Evolutionary conservation across 2,329 filamentous ascomycete genomes (phyloP).

Genomic region (Ceratocystis alfenasii): DNA sequence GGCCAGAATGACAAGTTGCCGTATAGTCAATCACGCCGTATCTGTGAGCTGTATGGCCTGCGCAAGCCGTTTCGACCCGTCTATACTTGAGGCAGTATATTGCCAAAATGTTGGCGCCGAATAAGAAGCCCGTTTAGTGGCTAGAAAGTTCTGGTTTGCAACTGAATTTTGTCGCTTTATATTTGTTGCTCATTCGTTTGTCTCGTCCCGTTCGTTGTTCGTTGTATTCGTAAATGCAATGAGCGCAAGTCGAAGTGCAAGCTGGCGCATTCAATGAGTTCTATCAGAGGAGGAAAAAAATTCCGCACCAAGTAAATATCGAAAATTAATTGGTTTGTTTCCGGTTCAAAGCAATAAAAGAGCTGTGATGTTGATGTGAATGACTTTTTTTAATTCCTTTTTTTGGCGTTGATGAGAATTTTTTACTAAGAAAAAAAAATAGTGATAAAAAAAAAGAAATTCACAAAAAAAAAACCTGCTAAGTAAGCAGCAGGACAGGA

Average conservation of each 20-base stretch:
- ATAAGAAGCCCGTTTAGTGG: no score
- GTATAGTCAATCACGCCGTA: no score
- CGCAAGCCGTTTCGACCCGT: no score
- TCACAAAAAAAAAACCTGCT: conserved; percentile 10
- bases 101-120: no score
- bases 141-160: no score
- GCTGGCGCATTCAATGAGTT: not conserved
- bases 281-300: not conserved
- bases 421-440: conserved; percentile 6
- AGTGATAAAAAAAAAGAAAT: not conserved
- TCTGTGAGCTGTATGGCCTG: no score
- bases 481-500: not conserved
- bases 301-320: not conserved
- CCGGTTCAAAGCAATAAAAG: no score
- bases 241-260: not conserved
- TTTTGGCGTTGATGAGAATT: not conserved
- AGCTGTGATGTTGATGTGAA: not conserved
- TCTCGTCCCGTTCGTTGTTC: not conserved
- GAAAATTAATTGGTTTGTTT: not conserved
- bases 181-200: not conserved
- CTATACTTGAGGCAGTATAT: no score
- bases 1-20: no score
- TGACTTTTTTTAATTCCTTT: not conserved
- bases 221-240: not conserved
- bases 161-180: no score